Evolutionary conservation across 768 basidiomycete species (phyloP).

Genomic region (Panaeolus cyanescens): DNA sequence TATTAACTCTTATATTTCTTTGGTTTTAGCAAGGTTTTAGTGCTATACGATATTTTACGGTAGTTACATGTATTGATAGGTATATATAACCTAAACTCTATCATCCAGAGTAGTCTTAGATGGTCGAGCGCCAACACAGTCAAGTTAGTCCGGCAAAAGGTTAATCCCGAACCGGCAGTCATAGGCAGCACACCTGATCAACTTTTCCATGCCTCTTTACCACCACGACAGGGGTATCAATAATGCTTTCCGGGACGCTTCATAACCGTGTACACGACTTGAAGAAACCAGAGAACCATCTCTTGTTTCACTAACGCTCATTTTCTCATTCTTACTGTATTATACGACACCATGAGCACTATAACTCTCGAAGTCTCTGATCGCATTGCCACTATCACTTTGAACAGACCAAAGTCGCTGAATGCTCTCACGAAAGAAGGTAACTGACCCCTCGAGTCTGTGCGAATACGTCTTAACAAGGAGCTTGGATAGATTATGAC

Average conservation of each 20-base stretch:
- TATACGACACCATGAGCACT: constrained; percentile 36
- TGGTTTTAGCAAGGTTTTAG: neutral
- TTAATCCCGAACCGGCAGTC: neutral
- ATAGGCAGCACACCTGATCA: neutral
- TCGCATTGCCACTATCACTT: constrained; percentile 68
- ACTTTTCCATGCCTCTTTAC: neutral
- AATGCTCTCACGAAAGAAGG: constrained; percentile 63
- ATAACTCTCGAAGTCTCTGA: constrained; percentile 50
- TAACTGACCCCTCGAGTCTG: constrained; percentile 15
- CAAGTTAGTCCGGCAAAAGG: neutral
- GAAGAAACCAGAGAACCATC: neutral
- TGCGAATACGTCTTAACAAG: neutral
- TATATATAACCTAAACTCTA: too few relatives aligned
- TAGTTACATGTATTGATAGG: too few relatives aligned
- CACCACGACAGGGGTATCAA: neutral
- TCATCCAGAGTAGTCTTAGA: too few relatives aligned
- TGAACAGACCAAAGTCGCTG: constrained; percentile 58
- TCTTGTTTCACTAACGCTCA: neutral
- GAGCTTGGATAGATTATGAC: constrained; percentile 52
- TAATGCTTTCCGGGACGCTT: neutral
- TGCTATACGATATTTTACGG: too few relatives aligned
- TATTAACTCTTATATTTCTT: neutral
- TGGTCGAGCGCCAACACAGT: neutral
- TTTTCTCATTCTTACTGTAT: too few relatives aligned
- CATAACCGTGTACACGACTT: neutral